phyloP scores from a whole-genome alignment of 345 rosid genomes.

The Lepidium didymum region DNA sequence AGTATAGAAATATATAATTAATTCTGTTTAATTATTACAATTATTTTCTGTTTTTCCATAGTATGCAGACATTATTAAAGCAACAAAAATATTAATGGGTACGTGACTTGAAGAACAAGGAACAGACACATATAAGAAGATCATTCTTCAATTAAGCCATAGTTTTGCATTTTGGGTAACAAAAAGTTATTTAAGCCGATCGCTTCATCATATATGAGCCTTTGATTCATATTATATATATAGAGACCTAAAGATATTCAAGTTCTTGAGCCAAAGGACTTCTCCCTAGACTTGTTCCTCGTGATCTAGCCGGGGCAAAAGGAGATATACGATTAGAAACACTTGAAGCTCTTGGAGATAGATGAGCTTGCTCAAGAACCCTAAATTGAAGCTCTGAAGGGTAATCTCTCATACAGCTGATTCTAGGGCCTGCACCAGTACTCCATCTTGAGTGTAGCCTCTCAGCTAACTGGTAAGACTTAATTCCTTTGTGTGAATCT shows the following conservation, averaged over 20 bases:
- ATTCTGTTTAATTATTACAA: not conserved
- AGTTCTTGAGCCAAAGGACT: conserved; percentile 30
- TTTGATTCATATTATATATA: not conserved
- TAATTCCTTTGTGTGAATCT: conserved; percentile 66
- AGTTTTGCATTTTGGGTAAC: not conserved
- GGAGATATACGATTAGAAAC: conserved; percentile 14
- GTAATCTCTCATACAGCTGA: conserved; percentile 94
- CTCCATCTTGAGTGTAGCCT: conserved; percentile 76
- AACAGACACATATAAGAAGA: not conserved
- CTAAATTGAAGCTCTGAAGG: conserved; percentile 69
- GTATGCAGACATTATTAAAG: not conserved
- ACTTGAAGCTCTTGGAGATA: conserved; percentile 58
- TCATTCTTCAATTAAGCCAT: not conserved
- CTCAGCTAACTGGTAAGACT: conserved; percentile 71
- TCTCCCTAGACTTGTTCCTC: conserved; percentile 30
- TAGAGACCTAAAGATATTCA: conserved; percentile 14
- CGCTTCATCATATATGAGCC: not conserved
- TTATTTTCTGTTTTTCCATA: not conserved
- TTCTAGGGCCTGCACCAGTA: conserved; percentile 91
- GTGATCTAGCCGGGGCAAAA: conserved; percentile 17
- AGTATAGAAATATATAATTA: no score
- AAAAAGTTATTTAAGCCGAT: conserved; percentile 4
- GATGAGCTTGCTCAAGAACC: conserved; percentile 60
- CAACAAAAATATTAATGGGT: not conserved
- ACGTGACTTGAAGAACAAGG: conserved; percentile 6